phyloP scores from a whole-genome alignment of 2,329 filamentous ascomycete genomes.

The Ceratocystis papillata region DNA sequence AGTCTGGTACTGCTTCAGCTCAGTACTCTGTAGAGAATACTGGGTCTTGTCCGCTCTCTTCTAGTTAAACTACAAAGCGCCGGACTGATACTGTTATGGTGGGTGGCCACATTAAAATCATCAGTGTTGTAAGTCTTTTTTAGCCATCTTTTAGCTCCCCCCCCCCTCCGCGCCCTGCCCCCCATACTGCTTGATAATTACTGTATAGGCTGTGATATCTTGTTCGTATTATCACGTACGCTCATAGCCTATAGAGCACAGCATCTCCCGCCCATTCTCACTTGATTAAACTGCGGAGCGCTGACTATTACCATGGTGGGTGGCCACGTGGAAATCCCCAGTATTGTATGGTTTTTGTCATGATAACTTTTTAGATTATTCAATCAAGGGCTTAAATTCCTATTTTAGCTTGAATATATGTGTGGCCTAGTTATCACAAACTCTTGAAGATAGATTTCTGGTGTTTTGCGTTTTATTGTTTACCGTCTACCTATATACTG shows the following conservation, averaged over 20 bases:
- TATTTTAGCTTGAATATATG: too few species aligned
- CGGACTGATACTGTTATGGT: constrained; percentile 17
- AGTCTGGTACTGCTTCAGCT: not conserved
- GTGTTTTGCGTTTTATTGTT: too few species aligned
- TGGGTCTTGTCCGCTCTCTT: constrained; percentile 21
- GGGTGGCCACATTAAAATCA: constrained; percentile 21
- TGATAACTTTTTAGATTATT: not conserved
- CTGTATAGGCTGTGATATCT: not conserved
- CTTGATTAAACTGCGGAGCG: not conserved
- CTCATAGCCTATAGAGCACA: not conserved
- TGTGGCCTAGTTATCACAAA: too few species aligned
- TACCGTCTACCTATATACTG: too few species aligned
- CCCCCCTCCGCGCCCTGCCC: too few species aligned
- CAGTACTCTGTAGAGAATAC: constrained; percentile 12
- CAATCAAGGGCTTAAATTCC: too few species aligned
- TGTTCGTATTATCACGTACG: not conserved
- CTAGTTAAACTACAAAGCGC: constrained; percentile 20
- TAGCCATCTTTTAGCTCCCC: not conserved
- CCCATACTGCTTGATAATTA: not conserved
- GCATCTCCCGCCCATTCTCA: not conserved
- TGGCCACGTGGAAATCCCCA: not conserved
- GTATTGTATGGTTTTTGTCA: not conserved
- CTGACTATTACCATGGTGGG: not conserved
- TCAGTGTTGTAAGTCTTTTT: constrained; percentile 18
- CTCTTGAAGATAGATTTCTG: too few species aligned